Conservation (phyloP, 371 early-diverging fungal genomes). For the Zopfochytrium polystomum region DNA sequence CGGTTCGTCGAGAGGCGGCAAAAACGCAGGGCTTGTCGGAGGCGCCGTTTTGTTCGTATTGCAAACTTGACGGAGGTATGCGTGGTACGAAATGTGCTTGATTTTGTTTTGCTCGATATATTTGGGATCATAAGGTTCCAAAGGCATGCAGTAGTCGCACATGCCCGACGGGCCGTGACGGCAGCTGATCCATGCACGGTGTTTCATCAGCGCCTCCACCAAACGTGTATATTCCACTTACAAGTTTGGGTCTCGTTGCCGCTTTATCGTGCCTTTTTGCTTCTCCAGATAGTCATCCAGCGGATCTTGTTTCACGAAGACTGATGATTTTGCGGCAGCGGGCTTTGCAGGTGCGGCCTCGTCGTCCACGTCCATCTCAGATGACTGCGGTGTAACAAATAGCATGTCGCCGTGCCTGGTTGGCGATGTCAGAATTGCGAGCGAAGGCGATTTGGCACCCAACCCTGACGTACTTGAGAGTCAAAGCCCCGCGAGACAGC, state of each 20-base stretch:
- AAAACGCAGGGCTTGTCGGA: conserved; percentile 26
- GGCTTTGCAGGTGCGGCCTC: conserved; percentile 1
- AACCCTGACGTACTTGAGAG: neutral
- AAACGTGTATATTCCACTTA: no score
- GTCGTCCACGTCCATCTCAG: conserved; percentile 31
- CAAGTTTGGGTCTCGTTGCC: conserved; percentile 80
- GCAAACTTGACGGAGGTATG: conserved; percentile 77
- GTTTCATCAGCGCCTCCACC: no score
- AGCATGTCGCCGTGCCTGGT: conserved; percentile 81
- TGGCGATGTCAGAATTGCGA: conserved; percentile 37
- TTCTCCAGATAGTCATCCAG: conserved; percentile 82
- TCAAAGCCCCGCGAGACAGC: conserved; percentile 4
- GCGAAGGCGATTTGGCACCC: neutral
- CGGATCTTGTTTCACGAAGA: conserved; percentile 56
- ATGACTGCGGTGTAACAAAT: conserved; percentile 58
- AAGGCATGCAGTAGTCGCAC: conserved; percentile 97
- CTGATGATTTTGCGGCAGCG: neutral
- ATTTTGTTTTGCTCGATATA: conserved; percentile 88
- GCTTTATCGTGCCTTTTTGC: conserved; percentile 76
- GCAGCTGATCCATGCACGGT: conserved; percentile 61
- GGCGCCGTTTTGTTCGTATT: conserved; percentile 58
- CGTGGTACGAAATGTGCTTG: conserved; percentile 96
- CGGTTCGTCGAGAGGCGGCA: conserved; percentile 84
- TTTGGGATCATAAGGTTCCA: conserved; percentile 86
- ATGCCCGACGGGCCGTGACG: conserved; percentile 87